Base-by-base conservation (phyloP, 352 stramenopile genomes). In the Phytophthora ohioensis region DNA sequence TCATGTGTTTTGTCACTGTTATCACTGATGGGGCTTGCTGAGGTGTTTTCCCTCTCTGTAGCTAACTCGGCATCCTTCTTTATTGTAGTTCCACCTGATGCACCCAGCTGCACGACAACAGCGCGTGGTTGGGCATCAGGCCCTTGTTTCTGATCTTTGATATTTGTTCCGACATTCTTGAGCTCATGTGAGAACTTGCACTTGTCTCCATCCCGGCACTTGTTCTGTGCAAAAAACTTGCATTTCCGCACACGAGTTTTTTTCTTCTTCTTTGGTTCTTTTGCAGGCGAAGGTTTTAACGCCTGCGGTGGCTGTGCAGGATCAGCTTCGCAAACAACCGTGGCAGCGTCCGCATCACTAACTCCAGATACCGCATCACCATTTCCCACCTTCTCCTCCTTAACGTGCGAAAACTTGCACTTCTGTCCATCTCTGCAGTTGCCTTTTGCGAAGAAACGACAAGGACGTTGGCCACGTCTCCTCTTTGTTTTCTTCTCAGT, bases 171-270 rank as follows among this genome's bases (percentile, higher is more conserved):
- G 9, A 35, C 8, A 53, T 39, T 55, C 41, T 78, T 87, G 9
- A 64, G 1, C 5, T 73, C 73, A 52, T 91, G 84, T 4, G 75
- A 75, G 36, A 90, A 94, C 54, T 86, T 89, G 75, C 87, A 94
- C 1, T 76, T 67, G n/a, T 90, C 83, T 45, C 78, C 84, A 21
- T 85, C 64, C 12, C 73, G 74, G 49, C 84, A 92, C 21, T 73
- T 73, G 15, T 77, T 73, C n/a, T 80, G 79, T 0, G 67, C 75
- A 42, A 82, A 88, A 70, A 83, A 91, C 54, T 81, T 85, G 72
- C 84, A 91, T 34, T 54, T 78, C 12, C 76, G 73, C 21, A 67
- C 32, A 27, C 63, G 42, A 35, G 57, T 62, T 45, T 75, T 76
- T 46, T 73, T 69, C 31, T 72, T 71, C 39, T 67, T 61, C 39